Conservation (phyloP, 1,284 basidiomycete genomes). For the Cutaneotrichosporon curvatum region DNA sequence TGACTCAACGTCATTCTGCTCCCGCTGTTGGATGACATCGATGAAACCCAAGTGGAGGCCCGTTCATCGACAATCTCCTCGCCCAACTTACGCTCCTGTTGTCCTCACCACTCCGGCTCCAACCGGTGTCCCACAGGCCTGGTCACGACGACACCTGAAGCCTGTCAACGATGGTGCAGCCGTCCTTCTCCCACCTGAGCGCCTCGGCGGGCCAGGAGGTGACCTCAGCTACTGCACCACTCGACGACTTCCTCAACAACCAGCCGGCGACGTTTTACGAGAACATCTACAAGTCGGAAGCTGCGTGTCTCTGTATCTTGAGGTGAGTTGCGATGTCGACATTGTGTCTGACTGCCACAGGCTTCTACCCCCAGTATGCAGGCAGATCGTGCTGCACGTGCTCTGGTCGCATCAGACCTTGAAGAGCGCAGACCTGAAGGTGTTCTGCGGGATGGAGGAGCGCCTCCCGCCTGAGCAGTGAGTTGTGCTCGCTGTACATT, state of each 20-base stretch:
- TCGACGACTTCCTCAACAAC: constrained; percentile 67
- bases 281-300: constrained; percentile 79
- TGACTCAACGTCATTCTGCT: too few species aligned
- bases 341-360: constrained; percentile 47
- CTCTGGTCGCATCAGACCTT: constrained; percentile 84
- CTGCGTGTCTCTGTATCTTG: constrained; percentile 89
- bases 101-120: too few species aligned
- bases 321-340: constrained; percentile 51
- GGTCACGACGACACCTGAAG: too few species aligned
- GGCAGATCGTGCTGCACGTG: constrained; percentile 84
- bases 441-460: constrained; percentile 64
- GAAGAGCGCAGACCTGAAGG: constrained; percentile 62
- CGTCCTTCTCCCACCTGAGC: constrained; percentile 29
- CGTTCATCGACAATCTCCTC: too few species aligned
- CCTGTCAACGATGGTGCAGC: constrained; percentile 29
- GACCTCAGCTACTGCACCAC: constrained; percentile 34
- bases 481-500: constrained; percentile 8
- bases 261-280: constrained; percentile 78
- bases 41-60: too few species aligned
- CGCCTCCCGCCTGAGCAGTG: constrained; percentile 21
- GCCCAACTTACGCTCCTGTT: too few species aligned
- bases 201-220: constrained; percentile 5
- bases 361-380: constrained; percentile 73
- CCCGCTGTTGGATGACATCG: too few species aligned
- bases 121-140: too few species aligned